A percentile compares a stretch with the other conserved stretches of the same genome.
These are phyloP conservation scores for Corylus avellana DNA, from an alignment of 306 rosid species.

Conservation along the genomic window DNA sequence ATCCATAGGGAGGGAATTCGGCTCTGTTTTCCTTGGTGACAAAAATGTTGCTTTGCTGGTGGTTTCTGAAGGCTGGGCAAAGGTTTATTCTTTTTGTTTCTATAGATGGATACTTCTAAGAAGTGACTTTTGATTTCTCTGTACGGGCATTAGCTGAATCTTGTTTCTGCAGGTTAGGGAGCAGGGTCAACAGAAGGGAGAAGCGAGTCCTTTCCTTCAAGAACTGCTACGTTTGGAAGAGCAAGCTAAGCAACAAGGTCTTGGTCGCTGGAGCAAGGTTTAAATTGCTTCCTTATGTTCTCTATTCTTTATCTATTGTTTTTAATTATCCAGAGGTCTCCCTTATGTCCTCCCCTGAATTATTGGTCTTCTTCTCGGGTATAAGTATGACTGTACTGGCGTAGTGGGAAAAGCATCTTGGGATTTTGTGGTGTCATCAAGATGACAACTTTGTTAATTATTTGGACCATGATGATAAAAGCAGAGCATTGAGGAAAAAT, in stretches of 20 bases:
- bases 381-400: neutral
- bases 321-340: neutral
- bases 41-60: slow-evolving; percentile 74
- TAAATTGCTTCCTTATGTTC: neutral
- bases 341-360: neutral
- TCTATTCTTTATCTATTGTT: neutral
- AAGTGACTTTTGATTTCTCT: slow-evolving; percentile 3
- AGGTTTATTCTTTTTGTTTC: slow-evolving; percentile 47
- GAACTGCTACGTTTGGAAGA: slow-evolving; percentile 83
- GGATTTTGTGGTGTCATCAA: neutral
- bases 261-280: slow-evolving; percentile 96
- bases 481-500: neutral
- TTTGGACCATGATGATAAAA: neutral
- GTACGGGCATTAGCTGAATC: slow-evolving; percentile 17
- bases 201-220: slow-evolving; percentile 81
- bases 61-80: slow-evolving; percentile 95
- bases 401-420: neutral
- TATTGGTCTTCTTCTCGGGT: neutral
- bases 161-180: slow-evolving; percentile 71
- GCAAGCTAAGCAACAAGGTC: slow-evolving; percentile 82
- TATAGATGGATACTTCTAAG: neutral
- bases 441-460: neutral
- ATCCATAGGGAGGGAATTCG: slow-evolving; percentile 81
- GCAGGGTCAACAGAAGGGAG: slow-evolving; percentile 89
- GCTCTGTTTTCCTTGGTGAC: slow-evolving; percentile 83